Evolutionary conservation across 805 yeast genomes (phyloP).

Genomic region (Candida peoriensis): DNA sequence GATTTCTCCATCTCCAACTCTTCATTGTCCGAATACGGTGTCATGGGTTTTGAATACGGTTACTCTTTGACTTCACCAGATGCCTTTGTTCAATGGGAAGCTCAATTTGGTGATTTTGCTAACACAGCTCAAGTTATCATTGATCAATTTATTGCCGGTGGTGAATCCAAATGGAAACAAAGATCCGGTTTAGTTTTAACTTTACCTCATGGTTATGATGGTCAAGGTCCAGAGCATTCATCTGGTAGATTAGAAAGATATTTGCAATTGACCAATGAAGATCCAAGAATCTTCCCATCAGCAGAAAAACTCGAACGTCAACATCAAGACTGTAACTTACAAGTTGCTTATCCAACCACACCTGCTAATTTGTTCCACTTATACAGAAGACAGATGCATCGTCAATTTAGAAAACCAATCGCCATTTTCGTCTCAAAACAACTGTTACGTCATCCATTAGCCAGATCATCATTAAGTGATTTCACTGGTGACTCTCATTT

Average conservation of each 20-base stretch:
- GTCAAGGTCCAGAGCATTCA: conserved; percentile 99
- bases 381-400: conserved; percentile 97
- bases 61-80: conserved; percentile 97
- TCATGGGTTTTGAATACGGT: conserved; percentile 98
- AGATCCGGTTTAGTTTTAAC: conserved; percentile 94
- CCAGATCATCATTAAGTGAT: conserved; percentile 77
- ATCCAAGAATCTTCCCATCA: conserved; percentile 89
- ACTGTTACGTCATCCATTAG: conserved; percentile 94
- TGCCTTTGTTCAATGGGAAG: conserved; percentile 97
- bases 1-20: conserved; percentile 89
- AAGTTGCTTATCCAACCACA: conserved; percentile 96
- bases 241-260: conserved; percentile 97
- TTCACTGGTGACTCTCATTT: conserved; percentile 89
- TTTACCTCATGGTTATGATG: conserved; percentile 98
- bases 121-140: conserved; percentile 97
- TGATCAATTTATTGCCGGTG: conserved; percentile 95
- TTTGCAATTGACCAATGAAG: conserved; percentile 93
- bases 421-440: conserved; percentile 86
- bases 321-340: conserved; percentile 98
- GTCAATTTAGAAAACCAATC: conserved; percentile 96
- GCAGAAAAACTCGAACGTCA: conserved; percentile 88
- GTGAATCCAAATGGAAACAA: conserved; percentile 98
- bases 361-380: conserved; percentile 96
- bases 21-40: conserved; percentile 97
- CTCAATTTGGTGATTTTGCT: conserved; percentile 99